Base-by-base conservation (phyloP, 768 basidiomycete genomes). In the Lactarius hatsudake region DNA sequence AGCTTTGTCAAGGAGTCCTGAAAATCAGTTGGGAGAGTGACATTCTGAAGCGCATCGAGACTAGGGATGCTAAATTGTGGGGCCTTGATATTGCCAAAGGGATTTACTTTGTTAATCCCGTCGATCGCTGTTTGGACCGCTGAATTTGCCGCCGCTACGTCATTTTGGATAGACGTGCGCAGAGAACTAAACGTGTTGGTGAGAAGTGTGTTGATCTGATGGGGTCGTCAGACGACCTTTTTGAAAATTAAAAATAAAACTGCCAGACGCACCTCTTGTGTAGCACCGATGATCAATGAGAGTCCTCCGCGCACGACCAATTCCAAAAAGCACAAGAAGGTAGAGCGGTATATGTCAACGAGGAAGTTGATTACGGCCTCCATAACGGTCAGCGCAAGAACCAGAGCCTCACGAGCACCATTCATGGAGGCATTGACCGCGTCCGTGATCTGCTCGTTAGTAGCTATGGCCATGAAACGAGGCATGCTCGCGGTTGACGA, bases 311-410 rank as follows among this genome's bases (percentile, higher is more conserved):
- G 83, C 12, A 99, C 86, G 28, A 92, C 87, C 54, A 98, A 83
- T 76, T 98, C 94, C 70, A 97, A 79, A 71, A 97, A 94, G 76
- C 96, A 99, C 61, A 99, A 83, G 73, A 96, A 88, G 3, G 96
- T 91, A 3, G 94, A 96, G 48, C 95, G 89, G 75, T 97, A 98
- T 56, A 89, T 86, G 77, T 94, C 90, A 70, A 98, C 85, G 70
- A 97, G 84, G 77, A 98, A 98, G 73, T 92, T 94, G 78, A 95
- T 88, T 73, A 96, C 84, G 0, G 82, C 87, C 74, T 97, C 93
- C 86, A 96, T 89, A 43, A 87, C 80, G 0, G 91, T 96, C 64
- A 98, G 79, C 2, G 92, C 78, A 48, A 93, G 78, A 42, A 90
- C 79, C 61, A 97, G 82, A 7, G 89, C 83, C 12, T 81, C 86